These are phyloP conservation scores for Xylariaceae sp. DNA, from an alignment of 2,329 filamentous ascomycete genomes.

Conservation along the genomic window DNA sequence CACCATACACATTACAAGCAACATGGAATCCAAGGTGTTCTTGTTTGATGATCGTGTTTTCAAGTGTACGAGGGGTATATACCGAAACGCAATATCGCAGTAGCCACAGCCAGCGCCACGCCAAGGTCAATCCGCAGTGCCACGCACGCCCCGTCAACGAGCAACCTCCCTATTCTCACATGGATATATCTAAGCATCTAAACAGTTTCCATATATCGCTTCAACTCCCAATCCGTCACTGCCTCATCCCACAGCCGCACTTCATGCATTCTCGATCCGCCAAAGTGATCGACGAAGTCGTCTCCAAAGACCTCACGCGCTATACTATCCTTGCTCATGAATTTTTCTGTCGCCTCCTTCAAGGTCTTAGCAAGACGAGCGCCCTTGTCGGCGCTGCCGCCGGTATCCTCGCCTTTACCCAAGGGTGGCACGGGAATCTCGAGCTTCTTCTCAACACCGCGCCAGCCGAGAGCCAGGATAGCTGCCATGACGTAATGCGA, in stretches of 20 bases:
- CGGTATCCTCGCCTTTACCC: constrained; percentile 79
- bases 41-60: no score
- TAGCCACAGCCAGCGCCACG: no score
- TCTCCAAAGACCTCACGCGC: constrained; percentile 94
- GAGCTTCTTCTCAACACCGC: constrained; percentile 88
- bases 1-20: no score
- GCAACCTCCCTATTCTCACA: background rate
- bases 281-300: constrained; percentile 93
- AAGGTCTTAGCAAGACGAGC: constrained; percentile 77
- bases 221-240: constrained; percentile 90
- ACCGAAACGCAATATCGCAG: no score
- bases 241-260: constrained; percentile 89
- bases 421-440: constrained; percentile 78
- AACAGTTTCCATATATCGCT: constrained; percentile 75
- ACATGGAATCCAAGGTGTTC: no score
- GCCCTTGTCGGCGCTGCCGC: constrained; percentile 66
- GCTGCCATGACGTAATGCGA: constrained; percentile 82
- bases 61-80: no score
- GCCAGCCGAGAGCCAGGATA: constrained; percentile 82
- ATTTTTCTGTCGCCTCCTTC: constrained; percentile 76
- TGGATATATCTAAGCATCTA: constrained; percentile 28
- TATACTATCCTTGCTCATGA: constrained; percentile 73
- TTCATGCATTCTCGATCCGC: constrained; percentile 88
- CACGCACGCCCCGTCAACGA: background rate
- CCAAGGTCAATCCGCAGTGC: no score